These are phyloP conservation scores for Aspergillus carbonarius DNA, from an alignment of 2,329 filamentous ascomycete species.

Conservation along the genomic window DNA sequence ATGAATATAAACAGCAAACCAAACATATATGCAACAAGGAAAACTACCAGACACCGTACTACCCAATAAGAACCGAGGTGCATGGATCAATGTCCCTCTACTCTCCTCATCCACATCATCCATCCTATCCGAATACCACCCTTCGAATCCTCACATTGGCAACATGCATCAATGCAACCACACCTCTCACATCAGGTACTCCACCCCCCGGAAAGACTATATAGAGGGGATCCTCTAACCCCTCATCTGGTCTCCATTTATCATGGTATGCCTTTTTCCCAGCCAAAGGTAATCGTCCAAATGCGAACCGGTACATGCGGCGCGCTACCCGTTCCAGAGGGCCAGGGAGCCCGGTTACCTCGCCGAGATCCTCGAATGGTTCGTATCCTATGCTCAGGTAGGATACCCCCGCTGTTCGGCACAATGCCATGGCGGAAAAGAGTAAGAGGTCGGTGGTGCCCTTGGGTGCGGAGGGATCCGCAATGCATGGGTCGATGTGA, in stretches of 20 bases:
- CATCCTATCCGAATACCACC: slow-evolving; percentile 7
- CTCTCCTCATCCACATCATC: neutral
- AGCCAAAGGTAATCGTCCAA: slow-evolving; percentile 33
- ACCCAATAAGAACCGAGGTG: too few species aligned
- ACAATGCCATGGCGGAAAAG: slow-evolving; percentile 39
- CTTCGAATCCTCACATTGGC: slow-evolving; percentile 40
- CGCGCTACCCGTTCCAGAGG: slow-evolving; percentile 30
- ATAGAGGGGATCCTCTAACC: slow-evolving; percentile 33
- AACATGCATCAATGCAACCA: slow-evolving; percentile 39
- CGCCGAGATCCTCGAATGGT: slow-evolving; percentile 31
- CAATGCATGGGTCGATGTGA: slow-evolving; percentile 45
- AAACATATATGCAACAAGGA: neutral
- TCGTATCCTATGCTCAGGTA: slow-evolving; percentile 44
- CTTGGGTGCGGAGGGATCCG: slow-evolving; percentile 33
- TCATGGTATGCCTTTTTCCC: slow-evolving; percentile 45
- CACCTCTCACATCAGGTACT: slow-evolving; percentile 30
- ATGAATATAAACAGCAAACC: too few species aligned
- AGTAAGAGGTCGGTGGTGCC: slow-evolving; percentile 42
- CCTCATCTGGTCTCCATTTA: slow-evolving; percentile 38
- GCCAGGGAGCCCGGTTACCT: slow-evolving; percentile 33
- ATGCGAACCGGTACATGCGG: slow-evolving; percentile 32
- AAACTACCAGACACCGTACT: neutral
- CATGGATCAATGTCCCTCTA: neutral
- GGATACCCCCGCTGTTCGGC: slow-evolving; percentile 31
- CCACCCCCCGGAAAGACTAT: slow-evolving; percentile 38